These are phyloP conservation scores for Chlamydomonas applanata DNA, from an alignment of 139 green algal genomes.

Conservation along the genomic window DNA sequence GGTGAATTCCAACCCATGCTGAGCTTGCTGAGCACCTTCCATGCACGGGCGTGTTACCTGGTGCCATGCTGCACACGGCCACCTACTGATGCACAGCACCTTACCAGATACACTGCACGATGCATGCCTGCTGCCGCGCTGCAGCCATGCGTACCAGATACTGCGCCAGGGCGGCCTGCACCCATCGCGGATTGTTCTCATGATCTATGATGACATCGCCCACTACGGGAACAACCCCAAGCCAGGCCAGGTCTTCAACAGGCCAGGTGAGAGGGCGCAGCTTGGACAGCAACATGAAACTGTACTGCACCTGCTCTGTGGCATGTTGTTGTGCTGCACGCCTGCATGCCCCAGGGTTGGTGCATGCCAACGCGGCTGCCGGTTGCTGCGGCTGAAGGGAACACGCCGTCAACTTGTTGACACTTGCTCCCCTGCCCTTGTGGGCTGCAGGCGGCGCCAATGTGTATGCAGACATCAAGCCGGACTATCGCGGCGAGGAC, in stretches of 20 bases:
- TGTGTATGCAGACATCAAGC: slow-evolving; percentile 79
- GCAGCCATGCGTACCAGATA: slow-evolving; percentile 79
- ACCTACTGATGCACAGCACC: not conserved
- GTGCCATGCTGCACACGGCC: not conserved
- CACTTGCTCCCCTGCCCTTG: not conserved
- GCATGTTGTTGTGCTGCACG: too few species aligned
- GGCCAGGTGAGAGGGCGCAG: slow-evolving; percentile 43
- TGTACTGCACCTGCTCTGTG: not conserved
- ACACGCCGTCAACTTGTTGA: too few species aligned
- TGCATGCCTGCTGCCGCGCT: not conserved
- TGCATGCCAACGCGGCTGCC: too few species aligned
- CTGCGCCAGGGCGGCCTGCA: slow-evolving; percentile 33
- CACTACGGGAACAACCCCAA: slow-evolving; percentile 73
- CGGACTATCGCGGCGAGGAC: slow-evolving; percentile 83
- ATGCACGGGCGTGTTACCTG: not conserved
- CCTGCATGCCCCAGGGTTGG: not conserved
- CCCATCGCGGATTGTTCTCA: slow-evolving; percentile 75
- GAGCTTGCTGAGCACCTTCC: not conserved
- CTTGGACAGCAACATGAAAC: not conserved
- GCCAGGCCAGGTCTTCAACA: slow-evolving; percentile 89
- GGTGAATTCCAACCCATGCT: not conserved
- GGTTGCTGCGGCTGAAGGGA: too few species aligned
- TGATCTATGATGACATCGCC: slow-evolving; percentile 92
- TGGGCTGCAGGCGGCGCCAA: slow-evolving; percentile 70
- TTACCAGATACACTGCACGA: slow-evolving; percentile 37